Base-by-base conservation (phyloP, 495 filamentous ascomycete species). In the Umbilicaria muhlenbergii region DNA sequence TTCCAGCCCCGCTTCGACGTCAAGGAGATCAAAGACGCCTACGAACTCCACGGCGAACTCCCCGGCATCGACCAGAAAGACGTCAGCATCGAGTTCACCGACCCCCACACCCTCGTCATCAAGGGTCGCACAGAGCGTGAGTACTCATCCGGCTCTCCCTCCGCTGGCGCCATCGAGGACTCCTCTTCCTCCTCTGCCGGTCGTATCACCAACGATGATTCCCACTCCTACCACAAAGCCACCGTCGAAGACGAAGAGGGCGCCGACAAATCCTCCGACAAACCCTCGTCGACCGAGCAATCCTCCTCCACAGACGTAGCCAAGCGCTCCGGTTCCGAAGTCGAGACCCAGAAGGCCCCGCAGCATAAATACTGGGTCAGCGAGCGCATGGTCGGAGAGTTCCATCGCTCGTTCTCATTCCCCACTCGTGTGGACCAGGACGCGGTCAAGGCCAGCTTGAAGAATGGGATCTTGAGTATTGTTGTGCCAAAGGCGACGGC, bases 1-100 rank as follows among this genome's bases (percentile, higher is more conserved):
- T 87, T 85, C 66, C 58, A 64, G 8, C 85, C 85, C 1, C 74
- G 74, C 47, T 94, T 95, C 62, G 88, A 95, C 56, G 70, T 93
- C 37, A 71, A 72, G 44, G 86, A 94, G 62, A 59, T 67, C 2
- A 65, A 71, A 35, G 55, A 75, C 12, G 57, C 56, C 51, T 96
- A 89, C 60, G 73, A 87, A 52, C 77, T 96, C 2, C 77, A 91
- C 52, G 87, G 86, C 52, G 89, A 94, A 60, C 72, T 94, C 0
- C 86, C 89, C 0, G 89, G 89, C 34, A 69, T 87, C 38, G 73
- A 83, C 39, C 81, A 84, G 55, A 73, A 80, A 45, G 69, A 92
- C 52, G 61, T 94, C 48, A 64, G 74, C 41, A 82, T 94, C 53
- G 85, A 93, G 59, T 94, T 94, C 69, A 75, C 73, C 39, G 88